Evolutionary conservation across 495 filamentous ascomycete genomes (phyloP), one percentile per base, ranked within the genome.

Genomic region (Cairneyella variabilis): DNA sequence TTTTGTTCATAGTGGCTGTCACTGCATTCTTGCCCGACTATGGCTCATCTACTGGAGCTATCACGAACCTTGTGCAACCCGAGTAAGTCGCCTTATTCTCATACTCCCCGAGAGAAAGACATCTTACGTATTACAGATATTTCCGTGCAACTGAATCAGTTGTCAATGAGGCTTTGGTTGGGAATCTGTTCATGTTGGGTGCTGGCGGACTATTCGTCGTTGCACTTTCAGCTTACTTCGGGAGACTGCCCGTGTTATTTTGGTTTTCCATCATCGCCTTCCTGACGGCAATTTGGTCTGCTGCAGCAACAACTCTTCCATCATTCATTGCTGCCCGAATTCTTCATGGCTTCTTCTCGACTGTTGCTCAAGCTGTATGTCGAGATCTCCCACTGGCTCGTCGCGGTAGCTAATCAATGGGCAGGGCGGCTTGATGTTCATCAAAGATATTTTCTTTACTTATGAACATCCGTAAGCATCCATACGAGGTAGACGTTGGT

Each of bases 401-500:
- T 6, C 9, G 38, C 17, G 38, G 9, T 6, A 17, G 38, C 18
- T 17, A 41, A 18, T 10, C 38, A 10, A 41, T 41, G n/a, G n/a
- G n/a, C n/a, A n/a, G n/a, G n/a, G n/a, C 21, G 75, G 72, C 5
- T 61, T 81, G 8, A 73, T 76, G 62, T 77, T 71, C 57, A 72
- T 80, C 48, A 76, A 78, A 58, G 78, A 79, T 57, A 67, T 79
- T 56, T 80, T 79, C 68, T 80, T 74, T 67, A 69, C 79, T 59
- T 76, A 80, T 47, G 74, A 79, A 53, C 38, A 32, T 22, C 66
- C 65, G 7, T 6, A 17, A 41, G n/a, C n/a, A n/a, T n/a, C n/a
- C n/a, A n/a, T n/a, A n/a, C n/a, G n/a, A n/a, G n/a, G n/a, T n/a
- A n/a, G n/a, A n/a, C n/a, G n/a, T n/a, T n/a, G n/a, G n/a, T n/a